Evolutionary conservation across 495 filamentous ascomycete species (phyloP), one percentile per base, ranked within the genome.

Genomic region (Penicillium waksmanii): DNA sequence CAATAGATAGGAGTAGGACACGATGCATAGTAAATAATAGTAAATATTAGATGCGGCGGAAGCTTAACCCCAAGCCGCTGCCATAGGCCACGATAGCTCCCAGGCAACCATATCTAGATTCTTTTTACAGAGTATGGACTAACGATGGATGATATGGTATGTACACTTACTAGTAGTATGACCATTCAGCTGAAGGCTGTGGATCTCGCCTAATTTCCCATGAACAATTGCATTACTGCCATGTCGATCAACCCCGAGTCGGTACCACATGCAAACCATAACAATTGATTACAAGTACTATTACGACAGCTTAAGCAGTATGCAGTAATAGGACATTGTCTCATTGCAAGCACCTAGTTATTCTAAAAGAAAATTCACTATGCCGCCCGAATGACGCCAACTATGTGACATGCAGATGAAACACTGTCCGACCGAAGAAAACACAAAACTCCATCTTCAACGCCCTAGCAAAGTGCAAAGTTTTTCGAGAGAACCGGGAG

Each of bases 381-480:
- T 48, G 10, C 46, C 46, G 23, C 21, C 46, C 3, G 10, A 9
- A 48, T n/a, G 21, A 12, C 46, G 19, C 46, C 23, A 48, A 27
- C 46, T 48, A 48, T 25, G 46, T 48, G 46, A 25, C 19, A 48
- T 48, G 46, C 46, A 25, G 9, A 48, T 48, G 46, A 27, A 48
- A 48, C 21, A 25, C 21, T 48, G 46, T 48, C 46, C 46, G 15
- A 48, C 46, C 18, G 46, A 27, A 25, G 10, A n/a, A 13, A 23
- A 23, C 21, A 12, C 2, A 23, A 48, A 44, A 48, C 46, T 48
- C 46, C 46, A 9, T 12, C 21, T 19, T 31, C 27, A 19, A 27
- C 46, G 46, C 46, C 23, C 3, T 3, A 23, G n/a, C 19, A 48
- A 8, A 44, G n/a, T 44, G n/a, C 19, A 48, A 9, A 44, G n/a